Conservation (phyloP, 2,329 filamentous ascomycete species). For the Aspergillus pseudoviridinutans region DNA sequence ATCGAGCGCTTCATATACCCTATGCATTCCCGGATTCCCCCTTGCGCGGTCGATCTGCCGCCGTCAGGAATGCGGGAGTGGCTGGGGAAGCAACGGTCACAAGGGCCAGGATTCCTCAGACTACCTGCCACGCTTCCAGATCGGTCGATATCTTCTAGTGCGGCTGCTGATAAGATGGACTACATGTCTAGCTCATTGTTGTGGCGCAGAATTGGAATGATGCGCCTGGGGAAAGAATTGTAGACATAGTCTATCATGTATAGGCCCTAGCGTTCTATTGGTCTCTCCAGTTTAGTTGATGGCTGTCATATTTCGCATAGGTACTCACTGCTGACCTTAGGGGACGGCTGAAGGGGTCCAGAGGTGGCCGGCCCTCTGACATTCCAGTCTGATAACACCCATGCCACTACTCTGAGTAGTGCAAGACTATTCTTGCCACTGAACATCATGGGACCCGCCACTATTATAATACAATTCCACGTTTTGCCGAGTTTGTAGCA, state of each 20-base stretch:
- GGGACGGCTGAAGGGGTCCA: no score
- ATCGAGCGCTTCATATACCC: slow-evolving; percentile 9
- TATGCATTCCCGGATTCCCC: not conserved
- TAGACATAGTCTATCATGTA: no score
- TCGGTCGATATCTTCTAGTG: not conserved
- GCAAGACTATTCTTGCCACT: not conserved
- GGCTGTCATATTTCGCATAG: not conserved
- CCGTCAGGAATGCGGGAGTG: slow-evolving; percentile 9
- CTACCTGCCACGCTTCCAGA: not conserved
- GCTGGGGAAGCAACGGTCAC: slow-evolving; percentile 2
- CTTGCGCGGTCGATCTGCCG: slow-evolving; percentile 4
- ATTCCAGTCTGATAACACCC: not conserved
- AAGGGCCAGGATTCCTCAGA: not conserved
- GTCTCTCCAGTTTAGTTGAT: not conserved
- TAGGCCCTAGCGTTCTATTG: no score
- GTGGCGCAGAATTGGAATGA: not conserved
- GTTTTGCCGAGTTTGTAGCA: not conserved
- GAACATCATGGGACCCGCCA: not conserved
- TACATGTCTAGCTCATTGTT: not conserved
- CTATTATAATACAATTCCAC: not conserved
- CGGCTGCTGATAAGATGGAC: not conserved
- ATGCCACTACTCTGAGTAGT: not conserved
- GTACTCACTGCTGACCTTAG: not conserved
- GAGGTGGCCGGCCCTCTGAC: not conserved
- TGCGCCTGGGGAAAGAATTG: not conserved